Percentiles rank a stretch among this genome's conserved stretches.
These are phyloP conservation scores for Verticillium dahliae DNA, from an alignment of 2,329 filamentous ascomycete genomes.

Conservation along the genomic window DNA sequence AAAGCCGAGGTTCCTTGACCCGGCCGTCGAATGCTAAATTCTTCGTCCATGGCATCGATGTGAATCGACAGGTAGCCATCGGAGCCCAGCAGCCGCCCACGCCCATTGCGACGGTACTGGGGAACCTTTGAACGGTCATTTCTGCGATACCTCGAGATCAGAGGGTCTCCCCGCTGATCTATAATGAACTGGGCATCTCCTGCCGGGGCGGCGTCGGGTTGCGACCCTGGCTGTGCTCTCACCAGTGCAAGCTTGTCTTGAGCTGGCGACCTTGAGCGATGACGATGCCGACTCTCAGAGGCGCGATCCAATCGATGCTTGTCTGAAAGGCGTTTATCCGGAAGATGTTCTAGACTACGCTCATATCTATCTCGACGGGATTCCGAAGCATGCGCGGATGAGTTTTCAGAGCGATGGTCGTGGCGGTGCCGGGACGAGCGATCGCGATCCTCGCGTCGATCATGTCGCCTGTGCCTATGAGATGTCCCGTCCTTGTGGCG, in stretches of 20 bases:
- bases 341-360: not conserved
- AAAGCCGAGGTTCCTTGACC: constrained; percentile 33
- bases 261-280: not conserved
- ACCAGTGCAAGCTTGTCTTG: not conserved
- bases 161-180: constrained; percentile 70
- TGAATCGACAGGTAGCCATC: constrained; percentile 57
- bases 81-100: constrained; percentile 65
- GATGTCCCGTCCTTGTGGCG: not conserved
- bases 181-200: constrained; percentile 44
- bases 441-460: not conserved
- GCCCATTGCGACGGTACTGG: constrained; percentile 60
- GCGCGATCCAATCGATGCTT: not conserved
- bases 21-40: constrained; percentile 42
- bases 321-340: not conserved
- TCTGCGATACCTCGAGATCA: constrained; percentile 68
- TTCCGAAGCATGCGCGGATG: constrained; percentile 3
- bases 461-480: not conserved
- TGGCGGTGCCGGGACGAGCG: constrained; percentile 7
- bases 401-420: constrained; percentile 4
- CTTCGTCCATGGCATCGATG: constrained; percentile 50
- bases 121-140: constrained; percentile 69
- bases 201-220: constrained; percentile 18
- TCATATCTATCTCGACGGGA: not conserved
- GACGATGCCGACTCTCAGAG: not conserved
- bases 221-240: not conserved